phyloP scores from a whole-genome alignment of 768 basidiomycete genomes.

The Rubroboletus satanas region DNA sequence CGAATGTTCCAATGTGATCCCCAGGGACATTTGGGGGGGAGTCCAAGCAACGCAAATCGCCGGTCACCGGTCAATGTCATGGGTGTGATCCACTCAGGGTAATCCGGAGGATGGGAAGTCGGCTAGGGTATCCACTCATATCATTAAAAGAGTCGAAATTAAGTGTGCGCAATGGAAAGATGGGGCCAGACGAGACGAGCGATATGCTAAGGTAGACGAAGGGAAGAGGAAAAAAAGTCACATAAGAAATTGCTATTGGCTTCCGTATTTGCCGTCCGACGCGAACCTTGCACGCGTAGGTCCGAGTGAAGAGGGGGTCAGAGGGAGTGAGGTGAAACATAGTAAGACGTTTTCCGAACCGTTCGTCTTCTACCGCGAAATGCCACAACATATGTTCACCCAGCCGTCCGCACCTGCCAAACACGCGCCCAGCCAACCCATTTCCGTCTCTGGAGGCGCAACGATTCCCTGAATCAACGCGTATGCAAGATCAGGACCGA shows the following conservation, averaged over 20 bases:
- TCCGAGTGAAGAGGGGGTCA: not conserved
- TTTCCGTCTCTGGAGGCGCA: constrained; percentile 79
- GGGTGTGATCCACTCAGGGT: not conserved
- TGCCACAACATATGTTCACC: constrained; percentile 83
- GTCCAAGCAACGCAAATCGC: not conserved
- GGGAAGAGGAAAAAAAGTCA: not conserved
- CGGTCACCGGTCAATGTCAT: not conserved
- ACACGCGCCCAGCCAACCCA: constrained; percentile 93
- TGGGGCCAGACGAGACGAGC: not conserved
- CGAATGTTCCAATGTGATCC: not conserved
- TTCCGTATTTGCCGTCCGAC: not conserved
- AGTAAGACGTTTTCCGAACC: not conserved
- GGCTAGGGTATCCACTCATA: constrained; percentile 5
- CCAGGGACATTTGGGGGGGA: not conserved
- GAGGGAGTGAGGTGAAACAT: not conserved
- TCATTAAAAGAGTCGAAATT: constrained; percentile 13
- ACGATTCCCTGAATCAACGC: constrained; percentile 82
- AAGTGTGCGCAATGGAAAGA: constrained; percentile 9
- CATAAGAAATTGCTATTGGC: not conserved
- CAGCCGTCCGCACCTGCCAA: constrained; percentile 93
- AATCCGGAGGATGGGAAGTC: not conserved
- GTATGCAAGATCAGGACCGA: constrained; percentile 57
- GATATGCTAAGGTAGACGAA: constrained; percentile 5
- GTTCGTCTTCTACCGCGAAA: constrained; percentile 30
- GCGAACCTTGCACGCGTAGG: not conserved